Evolutionary conservation across 2,329 filamentous ascomycete genomes (phyloP), one percentile per base, ranked within the genome.

Genomic region (Scolecobasidium constrictum): DNA sequence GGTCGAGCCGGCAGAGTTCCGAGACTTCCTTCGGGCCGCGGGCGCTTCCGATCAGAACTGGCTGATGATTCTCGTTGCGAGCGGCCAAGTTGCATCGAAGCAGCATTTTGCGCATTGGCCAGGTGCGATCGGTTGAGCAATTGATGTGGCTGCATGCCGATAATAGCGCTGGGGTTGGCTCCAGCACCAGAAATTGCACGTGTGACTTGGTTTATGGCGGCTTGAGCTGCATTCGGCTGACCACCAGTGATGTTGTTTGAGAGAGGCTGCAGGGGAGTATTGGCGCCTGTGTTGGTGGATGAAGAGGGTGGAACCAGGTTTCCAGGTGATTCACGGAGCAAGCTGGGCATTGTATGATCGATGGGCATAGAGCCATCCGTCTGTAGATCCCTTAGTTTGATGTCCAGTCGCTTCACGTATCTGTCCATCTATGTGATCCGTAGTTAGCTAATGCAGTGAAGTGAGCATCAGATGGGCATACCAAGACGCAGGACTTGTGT

Each of bases 331-430:
- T 66, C 62, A 23, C 56, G 59, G 49, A 81, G 64, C 18, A 81
- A 60, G 31, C 74, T 78, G 3, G 77, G 77, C 37, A 80, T 65
- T 26, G 69, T 66, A 38, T 73, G 72, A 46, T 80, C 77, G 26
- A 68, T 66, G 4, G 72, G 66, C 48, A 80, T 69, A 22, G 77
- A 66, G 35, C 76, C 77, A 35, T 77, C 73, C 39, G 66, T 72
- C 42, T 72, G 67, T 31, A 81, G 55, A 47, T 78, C 72, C 35
- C 73, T 67, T 43, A 81, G 68, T 49, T 78, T 77, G 48, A 77
- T 60, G 47, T 81, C 77, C 4, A 81, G 61, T 43, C 70, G 69
- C 56, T 77, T 80, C 48, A 81, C 69, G 47, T 81, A 75, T 1
- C 77, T 71, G 50, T 81, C 77, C 16, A 81, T 64, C 51, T 68